Evolutionary conservation across 768 basidiomycete species (phyloP), one percentile per base, ranked within the genome.

Genomic region (Leucogyrophana mollusca): DNA sequence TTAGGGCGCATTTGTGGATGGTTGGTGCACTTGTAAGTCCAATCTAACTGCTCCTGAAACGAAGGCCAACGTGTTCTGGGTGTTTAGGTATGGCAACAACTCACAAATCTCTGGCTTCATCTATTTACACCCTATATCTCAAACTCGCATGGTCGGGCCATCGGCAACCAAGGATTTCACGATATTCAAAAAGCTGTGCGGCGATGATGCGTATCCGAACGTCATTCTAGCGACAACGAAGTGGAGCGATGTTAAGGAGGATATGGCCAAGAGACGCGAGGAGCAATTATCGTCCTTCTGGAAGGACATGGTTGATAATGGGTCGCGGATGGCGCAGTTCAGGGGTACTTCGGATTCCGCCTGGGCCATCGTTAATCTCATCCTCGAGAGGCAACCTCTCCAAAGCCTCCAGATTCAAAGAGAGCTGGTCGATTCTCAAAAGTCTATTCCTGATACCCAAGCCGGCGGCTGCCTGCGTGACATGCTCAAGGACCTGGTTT

Each of bases 51-150:
- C 27, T 30, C 27, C 7, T 30, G 27, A 7, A 13, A 7, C 13
- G 6, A 30, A n/a, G n/a, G 22, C 44, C 32, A 7, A 47, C 24
- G 4, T 14, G 20, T 3, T 32, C 1, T 30, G 13, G 6, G 13
- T 27, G n/a, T 43, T 3, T 38, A 67, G 68, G 35, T 64, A 65
- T 36, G 45, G 55, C 44, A 36, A 49, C 8, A 43, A 51, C 0
- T 47, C 55, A 23, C 58, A 56, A 38, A 53, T 70, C 2, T 45
- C 58, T 4, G 67, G 68, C 3, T 54, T 70, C 27, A 22, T 70
- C n/a, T 71, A 70, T 39, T 43, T 70, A 17, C 68, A 71, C 40
- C 57, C 60, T 4, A 70, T 70, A 24, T 52, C 60, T 9, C 62
- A 68, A 41, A 57, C 59, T 43, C 58, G 65, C 3, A 62, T 70